A percentile compares a stretch with the other conserved stretches of the same genome.
These are phyloP conservation scores for Candida wancherniae DNA, from an alignment of 805 yeast genomes.

Conservation along the genomic window DNA sequence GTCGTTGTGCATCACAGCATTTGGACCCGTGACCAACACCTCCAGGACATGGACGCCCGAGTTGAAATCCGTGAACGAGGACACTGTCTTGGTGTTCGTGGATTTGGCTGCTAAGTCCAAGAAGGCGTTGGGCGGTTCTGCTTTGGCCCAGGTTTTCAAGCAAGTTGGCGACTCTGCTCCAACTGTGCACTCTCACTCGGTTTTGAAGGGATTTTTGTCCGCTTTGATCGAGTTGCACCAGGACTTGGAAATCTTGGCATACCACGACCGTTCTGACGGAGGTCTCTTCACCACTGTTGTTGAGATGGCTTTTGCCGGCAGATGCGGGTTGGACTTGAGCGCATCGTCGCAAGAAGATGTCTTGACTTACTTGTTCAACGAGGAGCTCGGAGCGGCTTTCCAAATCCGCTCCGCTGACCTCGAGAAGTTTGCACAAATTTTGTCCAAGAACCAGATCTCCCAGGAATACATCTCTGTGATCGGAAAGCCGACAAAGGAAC, in stretches of 20 bases:
- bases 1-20: conserved; percentile 86
- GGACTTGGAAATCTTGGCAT: conserved; percentile 64
- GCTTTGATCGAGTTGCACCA: conserved; percentile 71
- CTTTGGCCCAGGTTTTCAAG: conserved; percentile 87
- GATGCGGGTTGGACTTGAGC: conserved; percentile 70
- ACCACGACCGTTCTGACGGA: conserved; percentile 97
- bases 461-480: conserved; percentile 52
- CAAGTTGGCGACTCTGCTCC: conserved; percentile 84
- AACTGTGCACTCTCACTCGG: conserved; percentile 63
- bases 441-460: conserved; percentile 55
- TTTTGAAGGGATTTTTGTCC: conserved; percentile 66
- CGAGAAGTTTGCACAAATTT: conserved; percentile 49
- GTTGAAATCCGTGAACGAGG: conserved; percentile 46
- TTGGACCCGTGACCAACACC: conserved; percentile 80
- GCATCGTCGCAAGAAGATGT: conserved; percentile 39
- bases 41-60: conserved; percentile 95
- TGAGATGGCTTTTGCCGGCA: conserved; percentile 97
- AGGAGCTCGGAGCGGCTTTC: conserved; percentile 95
- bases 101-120: conserved; percentile 59
- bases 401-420: conserved; percentile 60
- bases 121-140: conserved; percentile 84
- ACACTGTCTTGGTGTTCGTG: conserved; percentile 67
- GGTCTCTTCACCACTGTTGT: conserved; percentile 79
- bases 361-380: conserved; percentile 69
- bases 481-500: conserved; percentile 62